Evolutionary conservation across 768 basidiomycete genomes (phyloP).

Genomic region (Mycena capillaripes): DNA sequence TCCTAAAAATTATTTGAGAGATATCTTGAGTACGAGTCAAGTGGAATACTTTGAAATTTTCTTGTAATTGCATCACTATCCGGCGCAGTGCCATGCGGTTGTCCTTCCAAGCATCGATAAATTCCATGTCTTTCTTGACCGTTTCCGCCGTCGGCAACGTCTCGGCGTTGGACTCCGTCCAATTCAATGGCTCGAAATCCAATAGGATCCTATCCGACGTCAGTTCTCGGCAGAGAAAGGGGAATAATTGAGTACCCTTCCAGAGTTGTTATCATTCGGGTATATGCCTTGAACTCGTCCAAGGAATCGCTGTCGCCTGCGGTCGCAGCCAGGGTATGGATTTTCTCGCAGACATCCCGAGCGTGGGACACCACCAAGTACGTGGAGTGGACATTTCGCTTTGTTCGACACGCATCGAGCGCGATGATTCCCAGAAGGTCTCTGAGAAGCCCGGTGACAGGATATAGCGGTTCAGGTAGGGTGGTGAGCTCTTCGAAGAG

Average conservation of each 20-base stretch:
- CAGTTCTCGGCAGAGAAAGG: too few relatives aligned
- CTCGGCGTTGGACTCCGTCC: not conserved
- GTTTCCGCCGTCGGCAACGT: not conserved
- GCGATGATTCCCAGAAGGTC: not conserved
- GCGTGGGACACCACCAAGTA: not conserved
- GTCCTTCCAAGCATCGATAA: constrained; percentile 1
- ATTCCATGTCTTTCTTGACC: not conserved
- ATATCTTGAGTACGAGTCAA: not conserved
- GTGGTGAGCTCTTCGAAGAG: constrained; percentile 2
- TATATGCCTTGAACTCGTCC: not conserved
- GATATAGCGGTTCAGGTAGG: not conserved
- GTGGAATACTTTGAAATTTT: not conserved
- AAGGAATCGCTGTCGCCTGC: not conserved
- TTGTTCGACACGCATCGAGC: not conserved
- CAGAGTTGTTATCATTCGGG: not conserved
- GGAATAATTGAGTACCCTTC: not conserved
- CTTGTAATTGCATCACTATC: not conserved
- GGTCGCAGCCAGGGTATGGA: not conserved
- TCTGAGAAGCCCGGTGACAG: not conserved
- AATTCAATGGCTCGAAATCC: not conserved
- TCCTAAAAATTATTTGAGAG: not conserved
- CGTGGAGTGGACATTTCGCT: constrained; percentile 1
- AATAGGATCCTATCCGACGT: not conserved
- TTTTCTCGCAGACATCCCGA: not conserved
- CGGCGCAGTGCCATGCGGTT: not conserved